Percentiles rank a stretch among this genome's conserved stretches.
Conservation (phyloP, 192 early-diverging fungal species). For the Phycomyces blakesleeanus region DNA sequence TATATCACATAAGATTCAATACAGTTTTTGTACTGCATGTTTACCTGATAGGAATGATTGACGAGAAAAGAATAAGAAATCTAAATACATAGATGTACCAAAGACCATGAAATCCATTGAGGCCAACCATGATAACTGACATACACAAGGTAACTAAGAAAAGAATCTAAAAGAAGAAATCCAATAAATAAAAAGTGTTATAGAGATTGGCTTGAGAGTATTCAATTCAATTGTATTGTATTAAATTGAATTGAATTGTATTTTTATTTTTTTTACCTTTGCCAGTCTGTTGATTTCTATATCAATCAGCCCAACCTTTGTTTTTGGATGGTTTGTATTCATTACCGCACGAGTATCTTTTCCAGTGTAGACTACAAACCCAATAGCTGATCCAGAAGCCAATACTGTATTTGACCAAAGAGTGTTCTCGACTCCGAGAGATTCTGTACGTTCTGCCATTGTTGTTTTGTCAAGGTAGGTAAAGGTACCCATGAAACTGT, state of each 20-base stretch:
- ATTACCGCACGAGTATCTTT: slow-evolving; percentile 91
- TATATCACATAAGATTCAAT: not conserved
- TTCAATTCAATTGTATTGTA: no score
- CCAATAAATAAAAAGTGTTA: no score
- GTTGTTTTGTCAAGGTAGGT: slow-evolving; percentile 25
- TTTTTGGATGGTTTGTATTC: slow-evolving; percentile 90
- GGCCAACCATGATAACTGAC: slow-evolving; percentile 81
- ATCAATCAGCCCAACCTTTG: slow-evolving; percentile 89
- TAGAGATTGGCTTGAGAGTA: not conserved
- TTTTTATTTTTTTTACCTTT: slow-evolving; percentile 50
- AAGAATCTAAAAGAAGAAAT: slow-evolving; percentile 82
- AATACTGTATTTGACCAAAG: slow-evolving; percentile 94
- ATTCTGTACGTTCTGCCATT: slow-evolving; percentile 45
- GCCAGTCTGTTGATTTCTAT: slow-evolving; percentile 86
- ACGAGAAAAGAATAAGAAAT: slow-evolving; percentile 93
- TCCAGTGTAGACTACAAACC: slow-evolving; percentile 89
- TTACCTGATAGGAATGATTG: slow-evolving; percentile 90
- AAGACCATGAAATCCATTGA: slow-evolving; percentile 83
- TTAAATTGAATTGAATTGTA: no score
- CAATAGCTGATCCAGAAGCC: slow-evolving; percentile 85
- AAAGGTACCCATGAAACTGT: slow-evolving; percentile 83
- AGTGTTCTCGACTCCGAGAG: slow-evolving; percentile 85
- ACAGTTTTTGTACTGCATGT: not conserved
- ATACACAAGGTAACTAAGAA: slow-evolving; percentile 79
- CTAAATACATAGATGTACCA: slow-evolving; percentile 92